Evolutionary conservation across 2,329 filamentous ascomycete species (phyloP).

Genomic region (Talaromyces sp.): DNA sequence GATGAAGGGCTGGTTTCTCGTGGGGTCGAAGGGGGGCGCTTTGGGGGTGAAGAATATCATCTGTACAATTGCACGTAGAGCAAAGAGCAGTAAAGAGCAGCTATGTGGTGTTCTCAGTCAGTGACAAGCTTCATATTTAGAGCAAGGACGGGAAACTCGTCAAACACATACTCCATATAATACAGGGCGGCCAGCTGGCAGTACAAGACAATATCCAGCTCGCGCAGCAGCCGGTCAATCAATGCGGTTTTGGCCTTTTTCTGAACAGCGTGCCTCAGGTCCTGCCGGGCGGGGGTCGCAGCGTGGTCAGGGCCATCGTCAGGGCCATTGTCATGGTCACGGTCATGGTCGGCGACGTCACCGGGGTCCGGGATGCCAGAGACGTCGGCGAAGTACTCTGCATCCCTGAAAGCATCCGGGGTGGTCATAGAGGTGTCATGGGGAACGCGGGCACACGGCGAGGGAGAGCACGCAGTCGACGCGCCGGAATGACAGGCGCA

Average conservation of each 20-base stretch:
- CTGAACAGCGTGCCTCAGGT: conserved; percentile 30
- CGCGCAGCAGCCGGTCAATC: conserved; percentile 53
- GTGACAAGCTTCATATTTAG: background rate
- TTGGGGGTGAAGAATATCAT: conserved; percentile 58
- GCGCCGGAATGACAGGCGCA: background rate
- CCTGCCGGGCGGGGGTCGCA: conserved; percentile 13
- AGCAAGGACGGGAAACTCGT: background rate
- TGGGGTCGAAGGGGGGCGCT: conserved; percentile 48
- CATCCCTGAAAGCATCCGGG: conserved; percentile 43
- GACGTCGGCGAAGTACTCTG: conserved; percentile 44
- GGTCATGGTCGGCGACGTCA: conserved; percentile 11
- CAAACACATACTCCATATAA: conserved; percentile 55
- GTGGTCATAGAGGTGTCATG: conserved; percentile 46
- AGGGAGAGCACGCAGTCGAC: background rate
- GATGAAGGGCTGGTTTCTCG: conserved; percentile 50
- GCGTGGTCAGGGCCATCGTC: background rate
- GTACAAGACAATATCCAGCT: conserved; percentile 58
- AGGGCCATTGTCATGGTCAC: background rate
- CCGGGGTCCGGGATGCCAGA: conserved; percentile 33
- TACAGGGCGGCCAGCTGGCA: conserved; percentile 59
- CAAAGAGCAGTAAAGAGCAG: conserved; percentile 56
- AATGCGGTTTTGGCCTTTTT: conserved; percentile 40
- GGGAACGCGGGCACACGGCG: conserved; percentile 16
- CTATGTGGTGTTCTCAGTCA: conserved; percentile 27
- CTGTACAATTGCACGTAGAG: conserved; percentile 52